Evolutionary conservation across 345 rosid genomes (phyloP).

Genomic region (Eucalyptus marginata): DNA sequence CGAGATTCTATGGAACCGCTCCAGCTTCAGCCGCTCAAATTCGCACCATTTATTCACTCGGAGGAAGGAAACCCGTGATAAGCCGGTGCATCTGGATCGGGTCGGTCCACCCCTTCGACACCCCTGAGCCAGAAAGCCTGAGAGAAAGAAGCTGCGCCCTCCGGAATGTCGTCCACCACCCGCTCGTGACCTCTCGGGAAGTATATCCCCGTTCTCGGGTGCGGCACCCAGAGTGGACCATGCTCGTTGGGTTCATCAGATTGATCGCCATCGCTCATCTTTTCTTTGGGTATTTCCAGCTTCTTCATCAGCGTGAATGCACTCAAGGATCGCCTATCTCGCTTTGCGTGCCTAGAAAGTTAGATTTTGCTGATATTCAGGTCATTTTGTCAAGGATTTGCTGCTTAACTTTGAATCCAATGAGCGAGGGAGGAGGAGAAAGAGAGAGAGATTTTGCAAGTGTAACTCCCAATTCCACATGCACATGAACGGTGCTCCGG

Average conservation of each 20-base stretch:
- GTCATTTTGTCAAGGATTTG: background rate
- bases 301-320: background rate
- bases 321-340: background rate
- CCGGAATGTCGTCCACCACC: slow-evolving; percentile 1
- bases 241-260: background rate
- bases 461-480: background rate
- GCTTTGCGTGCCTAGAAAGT: background rate
- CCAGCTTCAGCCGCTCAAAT: background rate
- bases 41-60: background rate
- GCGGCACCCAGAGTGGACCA: background rate
- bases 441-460: rapidly evolving
- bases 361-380: background rate
- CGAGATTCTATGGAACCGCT: background rate
- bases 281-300: background rate
- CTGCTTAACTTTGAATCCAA: background rate
- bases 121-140: slow-evolving; percentile 2
- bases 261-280: background rate
- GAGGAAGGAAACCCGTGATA: background rate
- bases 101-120: background rate
- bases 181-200: slow-evolving; percentile 1
- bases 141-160: background rate
- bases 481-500: background rate
- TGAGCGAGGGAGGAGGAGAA: background rate
- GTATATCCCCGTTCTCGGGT: slow-evolving; percentile 3
- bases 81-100: background rate